Conservation (phyloP, 768 basidiomycete genomes). For the Leccinum obscurum region DNA sequence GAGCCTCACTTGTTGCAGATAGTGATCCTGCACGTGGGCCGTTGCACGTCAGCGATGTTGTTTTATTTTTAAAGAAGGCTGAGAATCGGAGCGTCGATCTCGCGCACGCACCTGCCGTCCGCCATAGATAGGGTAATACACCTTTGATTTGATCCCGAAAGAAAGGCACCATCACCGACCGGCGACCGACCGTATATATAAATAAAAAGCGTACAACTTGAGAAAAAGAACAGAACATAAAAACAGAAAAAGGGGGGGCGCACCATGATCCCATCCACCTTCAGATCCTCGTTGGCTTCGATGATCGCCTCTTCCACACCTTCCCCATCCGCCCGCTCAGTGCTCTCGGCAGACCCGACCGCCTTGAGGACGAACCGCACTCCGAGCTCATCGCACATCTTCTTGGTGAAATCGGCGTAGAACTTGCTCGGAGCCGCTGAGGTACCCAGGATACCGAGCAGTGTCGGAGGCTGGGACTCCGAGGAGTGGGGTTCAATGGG, state of each 20-base stretch:
- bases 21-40: slow-evolving; percentile 70
- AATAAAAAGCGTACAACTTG: neutral
- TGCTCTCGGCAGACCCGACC: slow-evolving; percentile 48
- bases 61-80: neutral
- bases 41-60: slow-evolving; percentile 6
- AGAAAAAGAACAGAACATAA: neutral
- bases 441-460: slow-evolving; percentile 92
- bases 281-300: slow-evolving; percentile 86
- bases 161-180: neutral
- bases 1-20: slow-evolving; percentile 80
- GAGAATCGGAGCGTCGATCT: neutral
- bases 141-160: slow-evolving; percentile 41
- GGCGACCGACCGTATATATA: neutral
- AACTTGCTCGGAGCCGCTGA: slow-evolving; percentile 74
- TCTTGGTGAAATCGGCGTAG: slow-evolving; percentile 90
- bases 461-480: slow-evolving; percentile 54
- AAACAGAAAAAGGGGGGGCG: slow-evolving; percentile 17
- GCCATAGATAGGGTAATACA: slow-evolving; percentile 97
- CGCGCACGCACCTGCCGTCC: slow-evolving; percentile 67
- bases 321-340: slow-evolving; percentile 63
- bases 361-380: slow-evolving; percentile 81
- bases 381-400: slow-evolving; percentile 86
- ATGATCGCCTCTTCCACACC: slow-evolving; percentile 96
- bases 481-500: neutral
- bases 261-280: slow-evolving; percentile 95